Conservation (phyloP, 345 rosid genomes). For the Theobroma cacao region DNA sequence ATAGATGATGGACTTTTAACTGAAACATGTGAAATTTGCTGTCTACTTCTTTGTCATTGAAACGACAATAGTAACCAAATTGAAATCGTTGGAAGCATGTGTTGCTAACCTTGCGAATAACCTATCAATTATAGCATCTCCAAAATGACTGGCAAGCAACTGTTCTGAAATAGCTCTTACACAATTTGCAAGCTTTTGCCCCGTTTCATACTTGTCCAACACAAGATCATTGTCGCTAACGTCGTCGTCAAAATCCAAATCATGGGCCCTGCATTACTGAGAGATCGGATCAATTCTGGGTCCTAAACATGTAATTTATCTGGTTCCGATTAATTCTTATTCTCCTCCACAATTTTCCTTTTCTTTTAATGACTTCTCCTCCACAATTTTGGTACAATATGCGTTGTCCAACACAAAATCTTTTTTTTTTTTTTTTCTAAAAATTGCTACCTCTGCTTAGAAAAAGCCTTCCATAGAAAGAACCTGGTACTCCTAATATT, state of each 20-base stretch:
- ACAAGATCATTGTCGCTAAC: background rate
- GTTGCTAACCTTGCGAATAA: conserved; percentile 13
- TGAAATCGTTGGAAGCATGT: background rate
- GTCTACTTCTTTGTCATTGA: background rate
- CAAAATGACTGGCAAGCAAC: conserved; percentile 18
- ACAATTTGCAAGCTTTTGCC: background rate
- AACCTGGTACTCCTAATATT: conserved; percentile 44
- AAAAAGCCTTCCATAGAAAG: conserved; percentile 53
- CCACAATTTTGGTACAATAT: conserved; percentile 36
- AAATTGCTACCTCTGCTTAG: conserved; percentile 19
- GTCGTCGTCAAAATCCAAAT: background rate
- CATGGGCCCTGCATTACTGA: too few relatives aligned
- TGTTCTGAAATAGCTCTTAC: conserved; percentile 22
- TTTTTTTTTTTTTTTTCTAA: too few relatives aligned
- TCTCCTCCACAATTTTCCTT: too few relatives aligned
- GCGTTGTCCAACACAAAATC: too few relatives aligned
- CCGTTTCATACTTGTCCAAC: background rate
- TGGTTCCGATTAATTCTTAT: too few relatives aligned
- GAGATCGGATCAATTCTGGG: conserved; percentile 29
- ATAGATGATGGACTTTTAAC: too few relatives aligned
- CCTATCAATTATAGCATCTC: conserved; percentile 14
- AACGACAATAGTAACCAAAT: background rate
- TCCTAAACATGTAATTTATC: too few relatives aligned
- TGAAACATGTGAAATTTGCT: background rate
- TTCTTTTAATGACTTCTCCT: too few relatives aligned